Base-by-base conservation (phyloP, 225 moss, liverwort and hornwort species). In the Polytrichum formosum region DNA sequence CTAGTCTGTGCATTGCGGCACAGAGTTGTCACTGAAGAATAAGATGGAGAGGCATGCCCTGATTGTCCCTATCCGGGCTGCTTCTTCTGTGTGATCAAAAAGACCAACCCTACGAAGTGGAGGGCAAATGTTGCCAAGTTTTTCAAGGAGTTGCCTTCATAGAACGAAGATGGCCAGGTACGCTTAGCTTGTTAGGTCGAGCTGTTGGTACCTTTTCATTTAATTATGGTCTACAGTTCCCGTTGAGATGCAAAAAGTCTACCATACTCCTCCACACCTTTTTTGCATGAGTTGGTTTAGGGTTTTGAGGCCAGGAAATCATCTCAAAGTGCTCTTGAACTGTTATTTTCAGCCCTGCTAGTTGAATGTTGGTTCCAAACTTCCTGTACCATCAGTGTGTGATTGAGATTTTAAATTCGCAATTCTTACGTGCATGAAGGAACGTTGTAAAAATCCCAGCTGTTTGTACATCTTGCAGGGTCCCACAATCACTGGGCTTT, bases 51-150 rank as follows among this genome's bases (percentile, higher is more conserved):
- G 84, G 75, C 78, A 83, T 74, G 76, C 20, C 82, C 86, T 70
- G 94, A 94, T 68, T 92, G 92, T 67, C 88, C 92, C 4, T 90
- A 90, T 79, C 94, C 98, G 56, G 92, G 90, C 60, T 95, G 95
- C 81, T 98, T 98, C 72, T 98, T 94, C 63, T 92, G 91, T 82
- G 89, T 94, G 28, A 91, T 98, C 92, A 98, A 92, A 80, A 92
- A 98, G 70, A 80, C 78, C 60, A 92, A 91, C 68, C 84, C 89
- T 30, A 70, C 82, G 20, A 94, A 94, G 85, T 82, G 94, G 74
- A 92, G 92, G 26, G 63, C 83, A 31, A 88, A 85, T 77, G 86
- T 98, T 70, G 87, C 92, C 63, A 94, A 88, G 69, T 98, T 94
- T 80, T 98, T 98, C 84, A 91, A 91, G 80, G 94, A 94, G 70